Base-by-base conservation (phyloP, 495 filamentous ascomycete genomes). In the Tricharina praecox region DNA sequence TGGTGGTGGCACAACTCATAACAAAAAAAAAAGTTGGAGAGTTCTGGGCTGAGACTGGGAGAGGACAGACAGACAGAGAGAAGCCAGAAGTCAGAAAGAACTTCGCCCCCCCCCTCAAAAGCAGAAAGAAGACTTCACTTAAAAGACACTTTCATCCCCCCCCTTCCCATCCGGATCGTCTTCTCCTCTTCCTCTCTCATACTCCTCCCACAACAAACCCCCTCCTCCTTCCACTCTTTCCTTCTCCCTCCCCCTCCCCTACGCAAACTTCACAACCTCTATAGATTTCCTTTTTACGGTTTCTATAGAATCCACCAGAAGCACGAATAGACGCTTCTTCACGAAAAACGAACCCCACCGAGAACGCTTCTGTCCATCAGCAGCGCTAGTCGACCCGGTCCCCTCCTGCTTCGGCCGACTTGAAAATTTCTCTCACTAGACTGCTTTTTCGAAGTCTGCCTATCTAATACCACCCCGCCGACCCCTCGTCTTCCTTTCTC, bases 351-450 rank as follows among this genome's bases (percentile, higher is more conserved):
- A n/a, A n/a, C n/a, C n/a, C n/a, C n/a, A n/a, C n/a, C n/a, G n/a
- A n/a, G n/a, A n/a, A n/a, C n/a, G n/a, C n/a, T n/a, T n/a, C n/a
- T n/a, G n/a, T n/a, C n/a, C n/a, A 32, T 32, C 28, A 32, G 5
- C 11, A 2, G 40, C 40, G 40, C 40, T 43, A 43, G 24, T 16
- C 11, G n/a, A 2, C n/a, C n/a, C 37, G 10, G 37, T 43, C 40
- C 40, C 20, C 18, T 18, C 37, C 13, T 25, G 20, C 23, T 25
- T 26, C 40, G 40, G 19, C 13, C 40, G 37, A 13, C 16, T 16
- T 25, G 13, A 43, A 21, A 46, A 21, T 33, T 35, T 46, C 24
- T 46, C 30, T 46, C 28, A 28, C 43, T 46, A 46, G 43, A 46
- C 43, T 46, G 43, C 43, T 46, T 46, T 46, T 43, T 39, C 36